A percentile compares a stretch with the other conserved stretches of the same genome.
Conservation (phyloP, 805 yeast species). For the Wilhelminamyces savonicus region DNA sequence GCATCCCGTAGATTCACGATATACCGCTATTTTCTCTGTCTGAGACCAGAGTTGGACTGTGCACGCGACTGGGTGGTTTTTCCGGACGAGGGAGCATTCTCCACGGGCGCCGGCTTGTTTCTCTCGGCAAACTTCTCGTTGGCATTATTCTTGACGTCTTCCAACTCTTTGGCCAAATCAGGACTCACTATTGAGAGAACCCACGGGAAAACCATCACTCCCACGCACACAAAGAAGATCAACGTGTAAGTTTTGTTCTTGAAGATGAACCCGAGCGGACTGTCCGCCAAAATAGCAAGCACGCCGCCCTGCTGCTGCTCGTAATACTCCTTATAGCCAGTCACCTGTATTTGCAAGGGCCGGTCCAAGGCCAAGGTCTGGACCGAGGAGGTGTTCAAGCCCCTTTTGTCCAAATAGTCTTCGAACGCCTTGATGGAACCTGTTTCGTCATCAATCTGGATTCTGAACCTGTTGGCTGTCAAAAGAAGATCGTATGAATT, state of each 20-base stretch:
- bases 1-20: too few species aligned
- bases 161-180: constrained; percentile 28
- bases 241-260: constrained; percentile 28
- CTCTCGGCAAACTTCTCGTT: constrained; percentile 2
- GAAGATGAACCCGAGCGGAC: constrained; percentile 39
- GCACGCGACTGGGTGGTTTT: too few species aligned
- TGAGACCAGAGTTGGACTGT: too few species aligned
- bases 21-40: too few species aligned
- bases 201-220: constrained; percentile 27
- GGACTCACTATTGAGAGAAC: constrained; percentile 25
- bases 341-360: constrained; percentile 17
- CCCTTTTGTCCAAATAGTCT: constrained; percentile 10
- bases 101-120: neutral
- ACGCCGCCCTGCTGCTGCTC: constrained; percentile 24
- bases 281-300: constrained; percentile 25
- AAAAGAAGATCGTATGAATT: constrained; percentile 32
- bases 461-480: constrained; percentile 15
- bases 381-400: constrained; percentile 13
- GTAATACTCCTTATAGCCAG: constrained; percentile 25
- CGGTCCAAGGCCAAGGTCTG: constrained; percentile 5
- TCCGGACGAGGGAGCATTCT: too few species aligned
- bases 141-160: too few species aligned
- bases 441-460: constrained; percentile 17
- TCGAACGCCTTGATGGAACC: constrained; percentile 14
- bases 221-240: constrained; percentile 20